phyloP scores from a whole-genome alignment of 2,329 filamentous ascomycete genomes.

The Pestalotiopsis sp. region DNA sequence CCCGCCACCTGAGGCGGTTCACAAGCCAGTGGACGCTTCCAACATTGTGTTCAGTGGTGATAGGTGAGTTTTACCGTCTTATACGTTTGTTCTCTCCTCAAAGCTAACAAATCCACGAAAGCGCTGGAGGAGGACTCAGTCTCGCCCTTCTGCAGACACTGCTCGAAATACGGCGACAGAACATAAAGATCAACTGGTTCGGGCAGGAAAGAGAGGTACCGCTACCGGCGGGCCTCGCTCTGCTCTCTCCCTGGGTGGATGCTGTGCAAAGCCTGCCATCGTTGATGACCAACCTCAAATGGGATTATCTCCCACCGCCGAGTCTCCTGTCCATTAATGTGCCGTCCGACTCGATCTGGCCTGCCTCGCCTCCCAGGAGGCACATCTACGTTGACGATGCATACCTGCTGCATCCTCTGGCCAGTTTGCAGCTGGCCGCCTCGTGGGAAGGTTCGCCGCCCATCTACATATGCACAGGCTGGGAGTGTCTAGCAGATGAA shows the following conservation, averaged over 20 bases:
- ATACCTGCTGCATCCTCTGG: slow-evolving; percentile 65
- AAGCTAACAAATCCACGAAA: slow-evolving; percentile 28
- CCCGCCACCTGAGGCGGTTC: slow-evolving; percentile 66
- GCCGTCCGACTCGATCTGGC: slow-evolving; percentile 57
- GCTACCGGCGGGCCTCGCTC: slow-evolving; percentile 64
- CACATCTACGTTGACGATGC: slow-evolving; percentile 56
- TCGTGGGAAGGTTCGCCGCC: slow-evolving; percentile 66
- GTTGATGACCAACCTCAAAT: slow-evolving; percentile 49
- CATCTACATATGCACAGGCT: slow-evolving; percentile 66
- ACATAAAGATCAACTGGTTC: slow-evolving; percentile 57
- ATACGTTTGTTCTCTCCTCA: not conserved
- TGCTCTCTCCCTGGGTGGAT: slow-evolving; percentile 72
- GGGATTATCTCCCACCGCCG: slow-evolving; percentile 64
- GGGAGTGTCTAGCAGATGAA: slow-evolving; percentile 73
- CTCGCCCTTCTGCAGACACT: slow-evolving; percentile 68
- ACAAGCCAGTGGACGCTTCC: slow-evolving; percentile 62
- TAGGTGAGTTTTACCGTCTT: slow-evolving; percentile 39
- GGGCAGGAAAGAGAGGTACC: slow-evolving; percentile 58
- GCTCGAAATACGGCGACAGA: slow-evolving; percentile 57
- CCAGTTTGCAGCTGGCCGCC: slow-evolving; percentile 57
- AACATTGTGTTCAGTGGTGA: slow-evolving; percentile 75
- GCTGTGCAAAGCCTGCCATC: slow-evolving; percentile 63
- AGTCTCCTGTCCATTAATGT: slow-evolving; percentile 27
- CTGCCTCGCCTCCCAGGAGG: slow-evolving; percentile 51
- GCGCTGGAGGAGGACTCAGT: slow-evolving; percentile 71